These are phyloP conservation scores for Chenopodium berlandieri DNA, from an alignment of 148 eudicot species.

Conservation along the genomic window DNA sequence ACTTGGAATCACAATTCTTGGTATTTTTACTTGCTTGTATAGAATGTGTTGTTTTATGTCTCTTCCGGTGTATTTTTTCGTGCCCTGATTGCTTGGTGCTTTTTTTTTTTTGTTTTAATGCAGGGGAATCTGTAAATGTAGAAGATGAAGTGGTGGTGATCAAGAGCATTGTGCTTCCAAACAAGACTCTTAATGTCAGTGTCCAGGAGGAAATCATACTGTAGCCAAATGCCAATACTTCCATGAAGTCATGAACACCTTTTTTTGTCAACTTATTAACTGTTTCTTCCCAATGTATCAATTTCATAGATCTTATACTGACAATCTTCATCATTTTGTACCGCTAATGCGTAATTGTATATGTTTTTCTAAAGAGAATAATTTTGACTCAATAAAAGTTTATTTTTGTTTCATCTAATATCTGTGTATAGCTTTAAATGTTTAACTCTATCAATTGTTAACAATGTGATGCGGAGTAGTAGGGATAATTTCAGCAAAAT, in stretches of 20 bases:
- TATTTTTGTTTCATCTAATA: not conserved
- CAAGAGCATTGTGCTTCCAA: constrained; percentile 70
- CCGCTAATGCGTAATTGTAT: constrained; percentile 12
- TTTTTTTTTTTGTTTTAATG: not conserved
- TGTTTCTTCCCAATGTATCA: not conserved
- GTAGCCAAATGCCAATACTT: constrained; percentile 21
- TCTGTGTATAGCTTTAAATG: not conserved
- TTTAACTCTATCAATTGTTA: not conserved
- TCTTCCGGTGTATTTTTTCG: not conserved
- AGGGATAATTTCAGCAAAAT: no score
- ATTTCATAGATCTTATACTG: constrained; percentile 1
- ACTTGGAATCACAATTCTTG: constrained; percentile 73
- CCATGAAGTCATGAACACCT: not conserved
- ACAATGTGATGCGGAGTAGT: no score
- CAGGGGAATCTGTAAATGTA: constrained; percentile 67
- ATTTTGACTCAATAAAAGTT: not conserved
- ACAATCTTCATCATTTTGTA: constrained; percentile 12
- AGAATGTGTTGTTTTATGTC: not conserved
- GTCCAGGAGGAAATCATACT: constrained; percentile 75
- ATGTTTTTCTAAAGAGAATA: constrained; percentile 16
- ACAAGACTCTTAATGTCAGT: constrained; percentile 80
- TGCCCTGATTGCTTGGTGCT: constrained; percentile 1
- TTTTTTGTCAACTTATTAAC: not conserved
- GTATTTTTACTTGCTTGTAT: constrained; percentile 33
- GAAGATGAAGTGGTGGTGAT: constrained; percentile 73